A percentile compares a stretch with the other conserved stretches of the same genome.
phyloP scores from a whole-genome alignment of 2,329 filamentous ascomycete genomes.

The Capronia epimyces region DNA sequence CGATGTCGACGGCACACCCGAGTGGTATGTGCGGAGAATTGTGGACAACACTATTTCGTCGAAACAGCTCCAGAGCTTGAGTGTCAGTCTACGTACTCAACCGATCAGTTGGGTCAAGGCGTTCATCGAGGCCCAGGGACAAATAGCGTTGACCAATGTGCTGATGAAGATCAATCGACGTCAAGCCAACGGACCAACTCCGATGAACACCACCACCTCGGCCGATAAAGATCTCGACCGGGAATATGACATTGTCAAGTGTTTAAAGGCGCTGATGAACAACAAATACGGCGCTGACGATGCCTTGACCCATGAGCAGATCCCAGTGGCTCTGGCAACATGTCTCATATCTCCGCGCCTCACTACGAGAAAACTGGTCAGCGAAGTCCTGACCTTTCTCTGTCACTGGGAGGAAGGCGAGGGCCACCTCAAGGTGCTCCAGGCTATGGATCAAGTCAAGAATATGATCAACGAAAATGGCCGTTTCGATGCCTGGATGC shows the following conservation, averaged over 20 bases:
- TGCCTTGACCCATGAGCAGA: slow-evolving; percentile 81
- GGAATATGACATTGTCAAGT: slow-evolving; percentile 97
- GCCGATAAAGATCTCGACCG: slow-evolving; percentile 77
- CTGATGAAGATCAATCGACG: slow-evolving; percentile 89
- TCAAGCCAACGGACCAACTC: slow-evolving; percentile 66
- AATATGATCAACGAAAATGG: slow-evolving; percentile 83
- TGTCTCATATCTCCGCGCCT: slow-evolving; percentile 84
- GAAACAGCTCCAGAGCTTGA: slow-evolving; percentile 86
- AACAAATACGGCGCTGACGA: slow-evolving; percentile 99
- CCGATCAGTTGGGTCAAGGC: slow-evolving; percentile 96
- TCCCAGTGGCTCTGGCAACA: slow-evolving; percentile 78
- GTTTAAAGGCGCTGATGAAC: slow-evolving; percentile 95
- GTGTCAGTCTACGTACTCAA: slow-evolving; percentile 91
- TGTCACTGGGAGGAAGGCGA: slow-evolving; percentile 89
- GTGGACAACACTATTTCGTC: slow-evolving; percentile 91
- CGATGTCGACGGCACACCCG: slow-evolving; percentile 91
- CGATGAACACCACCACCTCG: slow-evolving; percentile 52
- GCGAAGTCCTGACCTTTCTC: slow-evolving; percentile 91
- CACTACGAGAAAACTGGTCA: slow-evolving; percentile 88
- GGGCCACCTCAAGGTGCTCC: slow-evolving; percentile 87
- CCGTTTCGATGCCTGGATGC: slow-evolving; percentile 97
- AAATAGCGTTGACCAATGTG: slow-evolving; percentile 90
- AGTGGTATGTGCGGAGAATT: slow-evolving; percentile 96
- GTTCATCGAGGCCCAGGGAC: slow-evolving; percentile 95
- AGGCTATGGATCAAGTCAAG: slow-evolving; percentile 89